phyloP scores from a whole-genome alignment of 805 yeast species.

The Yarrowia porcina region DNA sequence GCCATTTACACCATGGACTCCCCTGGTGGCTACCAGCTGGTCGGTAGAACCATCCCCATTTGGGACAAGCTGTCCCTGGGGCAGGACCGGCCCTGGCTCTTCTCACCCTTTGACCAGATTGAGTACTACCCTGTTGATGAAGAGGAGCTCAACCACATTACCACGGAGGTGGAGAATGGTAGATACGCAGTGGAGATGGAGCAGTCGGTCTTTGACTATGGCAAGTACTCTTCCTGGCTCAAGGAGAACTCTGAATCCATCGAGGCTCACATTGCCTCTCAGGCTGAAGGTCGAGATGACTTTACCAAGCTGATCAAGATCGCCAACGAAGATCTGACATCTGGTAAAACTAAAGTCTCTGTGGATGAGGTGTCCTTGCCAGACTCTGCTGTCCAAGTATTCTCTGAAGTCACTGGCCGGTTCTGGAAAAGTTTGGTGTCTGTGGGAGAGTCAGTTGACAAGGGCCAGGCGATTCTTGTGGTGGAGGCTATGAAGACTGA shows the following conservation, averaged over 20 bases:
- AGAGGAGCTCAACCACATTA: conserved; percentile 66
- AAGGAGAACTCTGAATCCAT: conserved; percentile 70
- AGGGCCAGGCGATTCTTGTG: conserved; percentile 77
- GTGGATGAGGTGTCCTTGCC: conserved; percentile 38
- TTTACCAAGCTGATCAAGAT: conserved; percentile 79
- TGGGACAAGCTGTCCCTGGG: conserved; percentile 93
- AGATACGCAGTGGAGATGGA: conserved; percentile 69
- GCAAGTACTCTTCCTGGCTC: conserved; percentile 73
- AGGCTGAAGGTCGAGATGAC: conserved; percentile 82
- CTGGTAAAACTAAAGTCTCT: conserved; percentile 47
- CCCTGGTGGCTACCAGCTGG: conserved; percentile 97
- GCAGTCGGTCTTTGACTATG: conserved; percentile 79
- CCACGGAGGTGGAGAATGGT: conserved; percentile 78
- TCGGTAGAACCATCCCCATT: conserved; percentile 94
- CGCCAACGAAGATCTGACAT: conserved; percentile 76
- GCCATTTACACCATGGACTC: conserved; percentile 97
- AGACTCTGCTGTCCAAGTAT: conserved; percentile 73
- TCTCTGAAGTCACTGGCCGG: conserved; percentile 92
- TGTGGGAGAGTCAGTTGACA: conserved; percentile 70
- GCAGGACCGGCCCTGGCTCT: conserved; percentile 76
- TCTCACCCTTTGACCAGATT: conserved; percentile 89
- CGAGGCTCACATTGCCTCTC: conserved; percentile 57
- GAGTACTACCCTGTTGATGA: conserved; percentile 92
- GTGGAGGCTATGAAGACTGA: conserved; percentile 99
- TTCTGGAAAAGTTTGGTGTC: conserved; percentile 86